These are phyloP conservation scores for Batkoa obscura DNA, from an alignment of 371 early-diverging fungal genomes.

Conservation along the genomic window DNA sequence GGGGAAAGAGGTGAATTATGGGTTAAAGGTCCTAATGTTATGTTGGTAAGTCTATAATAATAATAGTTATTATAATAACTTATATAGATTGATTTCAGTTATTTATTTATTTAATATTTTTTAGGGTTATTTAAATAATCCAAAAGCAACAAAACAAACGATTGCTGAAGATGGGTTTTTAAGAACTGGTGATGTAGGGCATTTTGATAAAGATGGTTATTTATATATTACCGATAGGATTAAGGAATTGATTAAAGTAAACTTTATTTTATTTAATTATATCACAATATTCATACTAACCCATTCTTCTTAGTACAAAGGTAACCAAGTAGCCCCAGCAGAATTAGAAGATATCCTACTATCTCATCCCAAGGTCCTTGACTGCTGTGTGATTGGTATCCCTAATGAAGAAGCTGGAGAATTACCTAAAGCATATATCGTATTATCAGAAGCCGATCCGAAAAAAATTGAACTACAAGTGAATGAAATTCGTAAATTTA, in stretches of 20 bases:
- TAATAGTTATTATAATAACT: no score
- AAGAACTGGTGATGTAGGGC: conserved; percentile 67
- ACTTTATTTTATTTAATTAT: conserved; percentile 12
- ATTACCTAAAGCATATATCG: conserved; percentile 59
- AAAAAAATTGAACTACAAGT: conserved; percentile 17
- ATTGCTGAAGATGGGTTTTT: conserved; percentile 53
- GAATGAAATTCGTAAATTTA: conserved; percentile 29
- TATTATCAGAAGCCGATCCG: conserved; percentile 18
- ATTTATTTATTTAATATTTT: neutral
- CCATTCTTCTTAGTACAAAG: conserved; percentile 19
- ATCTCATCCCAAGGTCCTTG: conserved; percentile 42
- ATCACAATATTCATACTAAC: neutral
- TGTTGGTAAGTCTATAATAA: conserved; percentile 19
- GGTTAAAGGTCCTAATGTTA: conserved; percentile 63
- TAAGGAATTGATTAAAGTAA: conserved; percentile 37
- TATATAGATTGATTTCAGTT: no score
- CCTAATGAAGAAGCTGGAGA: conserved; percentile 47
- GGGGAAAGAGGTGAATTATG: conserved; percentile 50
- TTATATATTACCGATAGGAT: conserved; percentile 33
- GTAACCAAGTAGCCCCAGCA: conserved; percentile 58
- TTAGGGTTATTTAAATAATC: conserved; percentile 41
- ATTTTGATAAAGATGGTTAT: conserved; percentile 28
- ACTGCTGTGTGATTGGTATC: conserved; percentile 52
- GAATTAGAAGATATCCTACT: conserved; percentile 67
- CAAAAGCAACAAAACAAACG: conserved; percentile 38